These are phyloP conservation scores for Globisporangium ultimum DNA, from an alignment of 352 stramenopile genomes.

Conservation along the genomic window DNA sequence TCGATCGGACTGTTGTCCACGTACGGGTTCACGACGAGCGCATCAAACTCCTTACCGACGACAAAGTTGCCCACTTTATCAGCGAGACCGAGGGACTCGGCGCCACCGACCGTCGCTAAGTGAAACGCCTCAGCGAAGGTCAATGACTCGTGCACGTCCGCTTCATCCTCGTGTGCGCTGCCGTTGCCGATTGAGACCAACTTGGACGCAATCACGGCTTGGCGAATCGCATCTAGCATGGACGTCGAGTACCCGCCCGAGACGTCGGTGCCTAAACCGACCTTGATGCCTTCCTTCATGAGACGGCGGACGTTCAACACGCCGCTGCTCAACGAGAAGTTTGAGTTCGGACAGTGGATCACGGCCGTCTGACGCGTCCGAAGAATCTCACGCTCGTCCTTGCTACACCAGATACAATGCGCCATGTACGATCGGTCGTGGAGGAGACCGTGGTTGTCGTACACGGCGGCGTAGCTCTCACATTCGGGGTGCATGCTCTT, in stretches of 20 bases:
- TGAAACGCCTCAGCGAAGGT: constrained; percentile 87
- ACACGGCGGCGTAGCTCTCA: constrained; percentile 75
- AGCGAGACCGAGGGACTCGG: constrained; percentile 69
- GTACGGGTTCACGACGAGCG: constrained; percentile 79
- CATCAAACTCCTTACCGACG: constrained; percentile 90
- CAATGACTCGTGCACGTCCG: constrained; percentile 29
- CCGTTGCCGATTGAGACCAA: constrained; percentile 65
- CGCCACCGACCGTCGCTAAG: constrained; percentile 87
- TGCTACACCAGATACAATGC: constrained; percentile 90
- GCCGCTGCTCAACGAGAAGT: constrained; percentile 91
- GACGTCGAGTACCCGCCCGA: constrained; percentile 92
- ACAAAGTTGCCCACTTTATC: constrained; percentile 88
- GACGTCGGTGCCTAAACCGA: constrained; percentile 94
- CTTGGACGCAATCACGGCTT: constrained; percentile 89
- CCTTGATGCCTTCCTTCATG: constrained; percentile 78
- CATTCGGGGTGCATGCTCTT: constrained; percentile 78
- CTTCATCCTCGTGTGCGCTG: constrained; percentile 38
- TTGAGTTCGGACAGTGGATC: constrained; percentile 95
- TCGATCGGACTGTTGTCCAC: constrained; percentile 64
- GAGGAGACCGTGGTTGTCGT: constrained; percentile 85
- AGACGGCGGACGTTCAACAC: constrained; percentile 78
- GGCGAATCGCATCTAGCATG: constrained; percentile 91
- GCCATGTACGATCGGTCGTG: constrained; percentile 91
- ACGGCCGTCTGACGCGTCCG: constrained; percentile 60
- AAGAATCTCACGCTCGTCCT: constrained; percentile 74